Conservation (phyloP, 805 yeast species). For the Saccharomycopsis fermentans region DNA sequence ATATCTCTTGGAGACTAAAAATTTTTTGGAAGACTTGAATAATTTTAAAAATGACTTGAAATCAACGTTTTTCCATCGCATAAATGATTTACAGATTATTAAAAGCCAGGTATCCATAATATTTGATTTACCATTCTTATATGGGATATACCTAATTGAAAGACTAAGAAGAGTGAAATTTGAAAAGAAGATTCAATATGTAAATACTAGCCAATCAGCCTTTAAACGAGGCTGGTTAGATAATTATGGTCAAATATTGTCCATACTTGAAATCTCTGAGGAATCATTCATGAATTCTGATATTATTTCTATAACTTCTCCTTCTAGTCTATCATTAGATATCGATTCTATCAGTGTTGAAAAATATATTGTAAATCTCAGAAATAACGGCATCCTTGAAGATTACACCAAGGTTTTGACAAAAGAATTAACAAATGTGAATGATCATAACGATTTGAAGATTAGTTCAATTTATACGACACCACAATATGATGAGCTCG, state of each 20-base stretch:
- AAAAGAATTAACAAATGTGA: conserved; percentile 30
- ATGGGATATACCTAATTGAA: conserved; percentile 62
- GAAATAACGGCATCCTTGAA: conserved; percentile 23
- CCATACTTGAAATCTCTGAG: background rate
- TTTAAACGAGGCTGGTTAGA: background rate
- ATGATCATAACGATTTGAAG: conserved; percentile 15
- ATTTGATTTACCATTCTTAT: conserved; percentile 57
- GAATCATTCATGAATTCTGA: background rate
- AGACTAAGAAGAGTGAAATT: conserved; percentile 49
- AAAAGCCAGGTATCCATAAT: conserved; percentile 31
- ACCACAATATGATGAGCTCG: conserved; percentile 26
- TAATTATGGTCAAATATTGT: background rate
- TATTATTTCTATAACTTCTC: background rate
- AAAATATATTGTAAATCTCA: conserved; percentile 30
- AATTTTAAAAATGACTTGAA: conserved; percentile 21
- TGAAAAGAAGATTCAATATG: conserved; percentile 17
- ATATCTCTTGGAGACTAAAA: background rate
- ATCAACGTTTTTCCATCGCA: conserved; percentile 7
- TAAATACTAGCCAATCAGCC: background rate
- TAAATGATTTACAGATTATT: conserved; percentile 24
- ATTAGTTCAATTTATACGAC: conserved; percentile 4
- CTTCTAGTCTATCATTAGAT: conserved; percentile 4
- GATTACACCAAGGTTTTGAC: conserved; percentile 29
- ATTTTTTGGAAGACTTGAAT: background rate
- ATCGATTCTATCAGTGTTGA: conserved; percentile 25